Conservation (phyloP, 306 rosid species). For the Rosa persica region DNA sequence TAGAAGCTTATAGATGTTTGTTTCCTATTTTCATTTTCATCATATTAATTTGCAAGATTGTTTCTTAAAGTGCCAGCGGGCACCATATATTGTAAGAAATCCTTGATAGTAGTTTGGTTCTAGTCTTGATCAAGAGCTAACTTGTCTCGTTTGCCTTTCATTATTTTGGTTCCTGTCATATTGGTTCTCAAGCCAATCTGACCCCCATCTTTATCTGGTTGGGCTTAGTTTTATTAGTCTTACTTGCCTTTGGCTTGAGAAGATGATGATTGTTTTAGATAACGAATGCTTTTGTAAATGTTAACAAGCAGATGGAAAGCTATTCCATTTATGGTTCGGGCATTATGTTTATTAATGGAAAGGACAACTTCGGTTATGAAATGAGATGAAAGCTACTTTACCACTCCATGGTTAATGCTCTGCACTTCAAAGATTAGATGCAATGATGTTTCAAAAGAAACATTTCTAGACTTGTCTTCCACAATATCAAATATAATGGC, state of each 20-base stretch:
- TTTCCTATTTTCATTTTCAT: neutral
- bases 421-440: neutral
- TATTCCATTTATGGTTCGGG: neutral
- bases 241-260: neutral
- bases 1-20: neutral
- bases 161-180: neutral
- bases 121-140: no score
- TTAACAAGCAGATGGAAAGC: neutral
- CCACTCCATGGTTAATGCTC: neutral
- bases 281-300: neutral
- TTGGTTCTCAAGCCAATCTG: neutral
- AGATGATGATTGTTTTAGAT: neutral
- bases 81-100: neutral
- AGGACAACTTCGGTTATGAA: neutral
- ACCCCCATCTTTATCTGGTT: neutral
- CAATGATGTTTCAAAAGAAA: neutral
- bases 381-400: neutral
- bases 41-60: neutral
- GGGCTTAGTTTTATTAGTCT: neutral
- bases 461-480: neutral
- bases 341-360: neutral
- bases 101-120: no score
- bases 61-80: neutral
- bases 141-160: neutral
- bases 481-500: neutral